Base-by-base conservation (phyloP, 2,329 filamentous ascomycete genomes). In the Fusarium cicatricum region DNA sequence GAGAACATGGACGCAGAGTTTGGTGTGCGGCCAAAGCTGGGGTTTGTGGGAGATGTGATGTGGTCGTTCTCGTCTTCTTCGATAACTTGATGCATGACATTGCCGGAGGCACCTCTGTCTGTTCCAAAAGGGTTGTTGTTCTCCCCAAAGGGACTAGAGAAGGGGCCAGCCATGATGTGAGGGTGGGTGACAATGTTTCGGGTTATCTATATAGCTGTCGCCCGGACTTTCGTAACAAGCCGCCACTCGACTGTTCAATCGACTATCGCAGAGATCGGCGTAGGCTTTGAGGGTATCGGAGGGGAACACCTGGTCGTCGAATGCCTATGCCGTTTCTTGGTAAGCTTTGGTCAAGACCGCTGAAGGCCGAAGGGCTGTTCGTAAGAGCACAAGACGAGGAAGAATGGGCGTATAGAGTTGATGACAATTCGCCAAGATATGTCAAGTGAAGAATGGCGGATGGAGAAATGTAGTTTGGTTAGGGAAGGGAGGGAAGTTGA, bases 31-130 rank as follows among this genome's bases (percentile, higher is more conserved):
- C 80, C 82, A 68, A 89, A 88, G 52, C 75, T 83, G 28, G 84
- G 75, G 50, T 85, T 82, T 58, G 90, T 92, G 58, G 91, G 91
- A 48, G 91, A 93, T 63, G 86, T 86, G 70, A 93, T 82, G 60
- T 80, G 81, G 70, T 93, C 91, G 71, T 85, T 87, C 73, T 94
- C 90, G 47, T 96, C 92, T 70, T 96, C 92, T 76, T 96, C 92
- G 54, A 94, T 87, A 58, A 90, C 85, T 60, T 77, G 74, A 52
- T 80, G 77, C 75, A 82, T 80, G 37, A 70, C 58, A 57, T 76
- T 74, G 46, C 54, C 40, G 34, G 58, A 47, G 33, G 46, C 47
- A 45, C 63, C 60, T 47, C 62, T 58, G 31, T 65, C 62, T 37
- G 58, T 39, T 36, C 66, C 66, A 68, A 68, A 57, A 45, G 62